Evolutionary conservation across 2,329 filamentous ascomycete genomes (phyloP).

Genomic region (Cladophialophora psammophila): DNA sequence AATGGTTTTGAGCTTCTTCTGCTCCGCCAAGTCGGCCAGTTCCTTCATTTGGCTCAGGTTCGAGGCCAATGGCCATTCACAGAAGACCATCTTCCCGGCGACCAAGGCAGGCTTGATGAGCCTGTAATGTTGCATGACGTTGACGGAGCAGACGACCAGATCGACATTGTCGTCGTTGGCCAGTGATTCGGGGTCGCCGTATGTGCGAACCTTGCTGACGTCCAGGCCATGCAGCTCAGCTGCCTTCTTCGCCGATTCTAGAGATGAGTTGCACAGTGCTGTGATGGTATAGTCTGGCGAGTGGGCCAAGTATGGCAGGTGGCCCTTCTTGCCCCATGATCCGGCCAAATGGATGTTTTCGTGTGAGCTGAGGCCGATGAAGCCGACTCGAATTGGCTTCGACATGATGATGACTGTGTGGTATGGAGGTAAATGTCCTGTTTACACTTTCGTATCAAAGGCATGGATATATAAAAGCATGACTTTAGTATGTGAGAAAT

Average conservation of each 20-base stretch:
- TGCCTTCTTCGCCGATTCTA: conserved; percentile 52
- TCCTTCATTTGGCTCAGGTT: conserved; percentile 51
- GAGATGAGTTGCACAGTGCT: conserved; percentile 52
- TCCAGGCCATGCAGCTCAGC: conserved; percentile 53
- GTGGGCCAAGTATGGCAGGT: conserved; percentile 21
- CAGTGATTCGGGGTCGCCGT: conserved; percentile 50
- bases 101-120: conserved; percentile 56
- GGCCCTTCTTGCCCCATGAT: conserved; percentile 7
- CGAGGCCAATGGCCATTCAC: conserved; percentile 66
- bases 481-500: no score
- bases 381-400: conserved; percentile 19
- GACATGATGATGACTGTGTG: conserved; percentile 5
- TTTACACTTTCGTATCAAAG: no score
- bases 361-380: conserved; percentile 14
- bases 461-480: no score
- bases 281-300: conserved; percentile 19
- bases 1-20: conserved; percentile 49
- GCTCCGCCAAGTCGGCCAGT: conserved; percentile 47
- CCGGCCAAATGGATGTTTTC: neutral
- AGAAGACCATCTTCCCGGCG: conserved; percentile 61
- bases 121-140: conserved; percentile 60
- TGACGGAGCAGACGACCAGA: conserved; percentile 61
- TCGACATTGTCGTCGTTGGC: conserved; percentile 60
- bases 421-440: neutral
- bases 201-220: conserved; percentile 51